These are phyloP conservation scores for Apiotrichum gamsii DNA, from an alignment of 1,284 basidiomycete species.

Conservation along the genomic window DNA sequence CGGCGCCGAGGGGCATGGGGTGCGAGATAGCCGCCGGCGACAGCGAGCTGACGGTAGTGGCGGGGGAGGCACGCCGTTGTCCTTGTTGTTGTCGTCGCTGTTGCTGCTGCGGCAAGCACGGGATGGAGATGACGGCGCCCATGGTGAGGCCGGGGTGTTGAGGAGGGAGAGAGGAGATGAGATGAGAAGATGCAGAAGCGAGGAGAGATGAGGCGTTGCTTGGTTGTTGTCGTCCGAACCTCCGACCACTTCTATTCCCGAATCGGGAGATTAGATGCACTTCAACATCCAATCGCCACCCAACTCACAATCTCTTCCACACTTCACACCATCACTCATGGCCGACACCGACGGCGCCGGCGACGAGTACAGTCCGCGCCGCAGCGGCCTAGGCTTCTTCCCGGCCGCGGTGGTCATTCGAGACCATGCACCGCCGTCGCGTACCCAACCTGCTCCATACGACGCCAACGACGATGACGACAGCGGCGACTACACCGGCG, in stretches of 20 bases:
- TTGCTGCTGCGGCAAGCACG: background rate
- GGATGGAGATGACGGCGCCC: constrained; percentile 6
- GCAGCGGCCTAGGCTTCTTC: constrained; percentile 18
- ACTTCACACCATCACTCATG: background rate
- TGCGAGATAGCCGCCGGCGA: constrained; percentile 3
- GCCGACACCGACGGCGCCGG: too few relatives aligned
- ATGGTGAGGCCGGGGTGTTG: background rate
- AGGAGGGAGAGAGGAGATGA: background rate
- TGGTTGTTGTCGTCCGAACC: background rate
- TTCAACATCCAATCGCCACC: too few relatives aligned
- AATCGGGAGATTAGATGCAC: too few relatives aligned
- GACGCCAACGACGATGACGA: constrained; percentile 4
- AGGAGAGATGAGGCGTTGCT: background rate
- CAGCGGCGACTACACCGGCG: background rate
- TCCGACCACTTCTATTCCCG: too few relatives aligned
- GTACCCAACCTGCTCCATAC: constrained; percentile 1
- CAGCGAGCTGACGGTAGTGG: too few relatives aligned
- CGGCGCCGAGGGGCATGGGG: constrained; percentile 2
- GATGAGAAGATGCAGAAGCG: background rate
- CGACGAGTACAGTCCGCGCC: too few relatives aligned
- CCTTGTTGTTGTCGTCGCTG: too few relatives aligned
- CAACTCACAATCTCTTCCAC: background rate
- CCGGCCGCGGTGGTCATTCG: constrained; percentile 31
- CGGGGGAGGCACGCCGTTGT: too few relatives aligned
- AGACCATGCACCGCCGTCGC: constrained; percentile 15